These are phyloP conservation scores for Starmerella floricola DNA, from an alignment of 805 yeast genomes.

Conservation along the genomic window DNA sequence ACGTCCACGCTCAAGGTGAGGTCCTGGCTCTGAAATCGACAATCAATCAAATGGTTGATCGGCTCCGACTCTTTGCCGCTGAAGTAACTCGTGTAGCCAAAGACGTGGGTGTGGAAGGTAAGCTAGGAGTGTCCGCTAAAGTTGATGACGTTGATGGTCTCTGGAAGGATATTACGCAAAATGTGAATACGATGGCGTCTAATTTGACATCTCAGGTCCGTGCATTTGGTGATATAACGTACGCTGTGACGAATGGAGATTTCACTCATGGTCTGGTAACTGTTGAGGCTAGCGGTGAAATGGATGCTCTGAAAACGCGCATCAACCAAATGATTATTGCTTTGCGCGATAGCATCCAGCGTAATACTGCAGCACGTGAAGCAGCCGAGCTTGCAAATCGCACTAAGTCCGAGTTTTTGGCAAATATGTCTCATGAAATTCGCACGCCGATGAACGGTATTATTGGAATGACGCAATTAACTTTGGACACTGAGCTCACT, in stretches of 20 bases:
- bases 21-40: constrained; percentile 74
- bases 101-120: constrained; percentile 89
- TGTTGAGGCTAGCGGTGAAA: constrained; percentile 85
- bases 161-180: constrained; percentile 85
- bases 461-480: constrained; percentile 82
- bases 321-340: constrained; percentile 75
- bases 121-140: constrained; percentile 83
- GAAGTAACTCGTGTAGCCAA: constrained; percentile 85
- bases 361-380: constrained; percentile 87
- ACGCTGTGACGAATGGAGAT: constrained; percentile 90
- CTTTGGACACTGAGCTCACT: constrained; percentile 76
- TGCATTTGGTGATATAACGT: constrained; percentile 86
- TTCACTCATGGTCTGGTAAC: constrained; percentile 72
- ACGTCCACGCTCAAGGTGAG: constrained; percentile 84
- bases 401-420: constrained; percentile 81
- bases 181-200: constrained; percentile 90
- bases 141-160: constrained; percentile 82
- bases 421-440: constrained; percentile 79
- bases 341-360: constrained; percentile 75
- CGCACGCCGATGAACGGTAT: constrained; percentile 90
- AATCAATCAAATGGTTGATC: constrained; percentile 86
- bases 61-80: constrained; percentile 72
- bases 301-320: constrained; percentile 48
- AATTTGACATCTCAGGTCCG: constrained; percentile 83
- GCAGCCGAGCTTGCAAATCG: constrained; percentile 86